Base-by-base conservation (phyloP, 345 rosid genomes). In the Rubroshorea leprosula region DNA sequence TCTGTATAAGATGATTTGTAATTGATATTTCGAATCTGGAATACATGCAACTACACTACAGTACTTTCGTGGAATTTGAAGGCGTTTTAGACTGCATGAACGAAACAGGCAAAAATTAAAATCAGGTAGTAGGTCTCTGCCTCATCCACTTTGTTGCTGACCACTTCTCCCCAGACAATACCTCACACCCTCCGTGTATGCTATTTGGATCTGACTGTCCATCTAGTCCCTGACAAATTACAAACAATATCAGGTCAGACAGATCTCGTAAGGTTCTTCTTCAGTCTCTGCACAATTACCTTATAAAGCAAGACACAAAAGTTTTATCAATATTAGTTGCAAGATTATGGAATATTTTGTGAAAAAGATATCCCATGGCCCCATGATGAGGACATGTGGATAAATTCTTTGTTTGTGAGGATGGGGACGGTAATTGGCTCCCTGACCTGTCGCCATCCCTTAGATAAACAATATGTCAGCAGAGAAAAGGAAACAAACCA, bases 81-180 rank as follows among this genome's bases (percentile, higher is more conserved):
- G 41, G 41, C 41, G 31, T 8, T 3, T 27, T 27, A 27, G 31
- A 27, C 5, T 3, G 31, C 31, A 27, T 27, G 31, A 27, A 27
- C 5, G 31, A 27, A 27, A 27, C 5, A 35, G 5, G 41, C 41
- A 29, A 20, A 7, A 9, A 16, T 13, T 59, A 18, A 68, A 69
- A 51, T 83, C 71, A 90, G 66, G 65, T 64, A 26, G 89, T 61
- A 54, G 72, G 43, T 69, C 60, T 80, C 75, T 82, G 91, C 67
- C 97, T 83, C 96, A 89, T 86, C 97, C 94, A 89, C 80, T 92
- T 92, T 21, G 99, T 92, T 62, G 97, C 94, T 14, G 97, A 92
- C 99, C 99, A 86, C 68, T 92, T 92, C 78, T 86, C 95, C 46
- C 94, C 94, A 0, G 85, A 59, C 45, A 86, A 67, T 54, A 92